These are phyloP conservation scores for Ceratocystis papillata DNA, from an alignment of 2,329 filamentous ascomycete genomes.

Conservation along the genomic window DNA sequence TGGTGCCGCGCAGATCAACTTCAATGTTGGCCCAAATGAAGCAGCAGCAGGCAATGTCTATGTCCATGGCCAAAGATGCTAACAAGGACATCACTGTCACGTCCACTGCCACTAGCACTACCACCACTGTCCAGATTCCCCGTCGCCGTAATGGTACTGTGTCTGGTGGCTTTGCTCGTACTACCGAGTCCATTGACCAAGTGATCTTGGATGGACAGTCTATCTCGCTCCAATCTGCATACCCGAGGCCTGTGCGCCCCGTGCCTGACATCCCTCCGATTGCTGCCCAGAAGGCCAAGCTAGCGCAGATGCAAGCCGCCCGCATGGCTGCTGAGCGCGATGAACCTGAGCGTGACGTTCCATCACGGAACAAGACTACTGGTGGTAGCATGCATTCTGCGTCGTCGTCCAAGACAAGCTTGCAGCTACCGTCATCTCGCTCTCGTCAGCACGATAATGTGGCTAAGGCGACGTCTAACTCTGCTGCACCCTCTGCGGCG, in stretches of 20 bases:
- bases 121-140: conserved; percentile 18
- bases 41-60: background rate
- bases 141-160: conserved; percentile 19
- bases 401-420: conserved; percentile 4
- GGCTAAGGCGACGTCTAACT: conserved; percentile 21
- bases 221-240: conserved; percentile 15
- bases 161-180: conserved; percentile 11
- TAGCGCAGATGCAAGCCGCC: conserved; percentile 21
- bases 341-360: conserved; percentile 14
- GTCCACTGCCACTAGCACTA: conserved; percentile 17
- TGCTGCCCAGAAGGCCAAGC: conserved; percentile 21
- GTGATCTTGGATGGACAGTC: conserved; percentile 17
- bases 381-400: background rate
- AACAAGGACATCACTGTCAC: conserved; percentile 18
- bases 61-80: background rate
- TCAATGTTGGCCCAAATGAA: conserved; percentile 21
- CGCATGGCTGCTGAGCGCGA: conserved; percentile 15
- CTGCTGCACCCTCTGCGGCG: conserved; percentile 1
- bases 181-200: conserved; percentile 19
- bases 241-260: conserved; percentile 19
- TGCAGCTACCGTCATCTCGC: background rate
- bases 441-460: conserved; percentile 21
- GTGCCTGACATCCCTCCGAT: conserved; percentile 23
- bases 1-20: conserved; percentile 21
- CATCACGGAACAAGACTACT: background rate